Base-by-base conservation (phyloP, 2,329 filamentous ascomycete species). In the Laburnicola sp. region DNA sequence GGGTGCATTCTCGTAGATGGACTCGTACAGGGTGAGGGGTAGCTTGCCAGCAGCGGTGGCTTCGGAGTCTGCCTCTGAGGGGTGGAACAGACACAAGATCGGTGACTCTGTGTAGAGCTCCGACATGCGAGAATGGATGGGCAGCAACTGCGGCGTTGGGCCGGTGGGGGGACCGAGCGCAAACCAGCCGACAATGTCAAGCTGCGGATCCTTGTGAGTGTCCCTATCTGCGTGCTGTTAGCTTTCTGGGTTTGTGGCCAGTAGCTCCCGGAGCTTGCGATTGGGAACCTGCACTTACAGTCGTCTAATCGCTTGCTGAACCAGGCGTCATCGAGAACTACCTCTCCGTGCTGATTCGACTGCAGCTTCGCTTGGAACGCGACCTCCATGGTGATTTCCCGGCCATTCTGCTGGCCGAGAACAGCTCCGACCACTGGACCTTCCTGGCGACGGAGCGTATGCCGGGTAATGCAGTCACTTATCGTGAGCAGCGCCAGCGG, bases 401-500 rank as follows among this genome's bases (percentile, higher is more conserved):
- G 87, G 21, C 93, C 93, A 78, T 91, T 89, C 64, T 97, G 92
- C 68, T 94, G 89, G 11, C 94, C 94, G 5, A 99, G 76, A n/a
- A 99, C 80, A 45, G 88, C 91, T 50, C 94, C 94, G 2, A 93
- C 83, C 16, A 97, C 82, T 11, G 91, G 91, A 0, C 89, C 89
- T 16, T 78, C 72, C 64, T 91, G 86, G 45, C 85, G 78, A 52
- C 94, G 85, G 50, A 96, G 81, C 1, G 87, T 89, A 73, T 96
- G 92, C 53, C 94, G 85, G 51, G 93, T 96, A 72, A 97, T 91
- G 73, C 96, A 95, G 74, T 99, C 94, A 62, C 93, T 96, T 65
- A 99, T 94, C 59, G 89, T 95, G 75, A 99, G 89, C 60, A 97
- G 87, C 45, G 96, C 92, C 42, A 99, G 86, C 25, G 94, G 94